These are phyloP conservation scores for Saccharomycodes ludwigii DNA, from an alignment of 805 yeast species.

Conservation along the genomic window DNA sequence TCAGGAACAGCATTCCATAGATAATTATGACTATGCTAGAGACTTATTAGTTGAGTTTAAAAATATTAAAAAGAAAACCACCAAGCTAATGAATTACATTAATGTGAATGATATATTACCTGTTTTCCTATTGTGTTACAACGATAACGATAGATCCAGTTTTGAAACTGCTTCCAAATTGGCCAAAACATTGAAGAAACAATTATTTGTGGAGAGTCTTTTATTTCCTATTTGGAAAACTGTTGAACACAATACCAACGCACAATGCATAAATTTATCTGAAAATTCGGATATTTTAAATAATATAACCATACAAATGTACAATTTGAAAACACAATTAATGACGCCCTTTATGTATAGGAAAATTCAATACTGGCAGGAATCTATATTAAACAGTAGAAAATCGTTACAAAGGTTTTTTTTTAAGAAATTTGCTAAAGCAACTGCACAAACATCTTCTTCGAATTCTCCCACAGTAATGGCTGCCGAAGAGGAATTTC, in stretches of 20 bases:
- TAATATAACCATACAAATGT: conserved; percentile 17
- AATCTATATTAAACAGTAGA: conserved; percentile 63
- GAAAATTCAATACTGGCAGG: conserved; percentile 76
- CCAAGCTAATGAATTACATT: conserved; percentile 45
- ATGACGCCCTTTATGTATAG: conserved; percentile 74
- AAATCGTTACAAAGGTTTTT: conserved; percentile 54
- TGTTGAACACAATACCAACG: too few species aligned
- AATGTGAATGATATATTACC: conserved; percentile 52
- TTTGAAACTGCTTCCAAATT: conserved; percentile 29
- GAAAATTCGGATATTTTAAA: too few species aligned
- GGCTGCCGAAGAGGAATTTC: conserved; percentile 35
- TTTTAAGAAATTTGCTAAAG: conserved; percentile 25
- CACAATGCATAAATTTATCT: too few species aligned
- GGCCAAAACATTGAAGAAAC: conserved; percentile 30
- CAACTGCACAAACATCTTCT: background rate
- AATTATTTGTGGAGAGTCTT: conserved; percentile 25
- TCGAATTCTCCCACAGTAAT: background rate
- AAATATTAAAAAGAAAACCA: conserved; percentile 19
- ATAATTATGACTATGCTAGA: conserved; percentile 43
- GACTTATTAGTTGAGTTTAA: conserved; percentile 43
- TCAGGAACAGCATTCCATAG: conserved; percentile 27
- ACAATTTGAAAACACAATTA: conserved; percentile 13
- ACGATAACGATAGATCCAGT: conserved; percentile 32
- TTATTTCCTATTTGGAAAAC: conserved; percentile 19
- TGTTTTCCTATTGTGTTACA: conserved; percentile 37